Percentiles rank a stretch among this genome's conserved stretches.
Conservation (phyloP, 1,284 basidiomycete genomes). For the Sporisorium graminicola region DNA sequence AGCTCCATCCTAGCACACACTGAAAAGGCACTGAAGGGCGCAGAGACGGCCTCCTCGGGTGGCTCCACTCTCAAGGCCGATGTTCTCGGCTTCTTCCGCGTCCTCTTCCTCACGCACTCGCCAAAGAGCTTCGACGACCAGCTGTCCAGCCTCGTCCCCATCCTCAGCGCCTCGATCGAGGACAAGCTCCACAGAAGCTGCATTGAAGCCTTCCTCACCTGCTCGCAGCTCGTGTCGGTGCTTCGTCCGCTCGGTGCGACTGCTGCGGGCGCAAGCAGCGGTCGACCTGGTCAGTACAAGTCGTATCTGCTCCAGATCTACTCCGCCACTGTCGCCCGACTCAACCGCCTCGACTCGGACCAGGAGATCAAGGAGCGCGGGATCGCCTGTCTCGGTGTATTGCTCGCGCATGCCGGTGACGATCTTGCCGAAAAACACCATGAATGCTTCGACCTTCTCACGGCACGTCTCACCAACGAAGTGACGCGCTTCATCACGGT, state of each 20-base stretch:
- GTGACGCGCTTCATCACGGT: constrained; percentile 73
- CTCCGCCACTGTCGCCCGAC: constrained; percentile 78
- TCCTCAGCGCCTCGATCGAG: constrained; percentile 79
- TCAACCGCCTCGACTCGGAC: constrained; percentile 86
- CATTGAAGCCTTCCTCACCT: constrained; percentile 75
- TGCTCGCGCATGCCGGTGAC: constrained; percentile 88
- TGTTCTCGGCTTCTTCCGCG: constrained; percentile 82
- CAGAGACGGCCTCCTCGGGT: constrained; percentile 64
- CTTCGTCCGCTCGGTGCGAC: constrained; percentile 65
- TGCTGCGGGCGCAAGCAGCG: constrained; percentile 1
- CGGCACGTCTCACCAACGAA: constrained; percentile 78
- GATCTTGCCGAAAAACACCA: constrained; percentile 71
- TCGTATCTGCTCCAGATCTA: constrained; percentile 73
- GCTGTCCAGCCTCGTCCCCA: constrained; percentile 78
- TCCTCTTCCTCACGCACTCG: constrained; percentile 85
- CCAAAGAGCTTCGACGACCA: constrained; percentile 77
- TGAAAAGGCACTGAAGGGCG: constrained; percentile 68
- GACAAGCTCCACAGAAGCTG: constrained; percentile 71
- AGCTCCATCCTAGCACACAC: constrained; percentile 72
- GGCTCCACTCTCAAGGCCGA: constrained; percentile 73
- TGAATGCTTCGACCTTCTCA: constrained; percentile 77
- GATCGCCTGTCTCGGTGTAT: constrained; percentile 83
- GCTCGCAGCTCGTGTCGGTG: constrained; percentile 72
- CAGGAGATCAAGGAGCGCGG: constrained; percentile 88
- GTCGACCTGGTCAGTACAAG: constrained; percentile 38